Base-by-base conservation (phyloP, 1,284 basidiomycete species). In the Ustilago nuda region DNA sequence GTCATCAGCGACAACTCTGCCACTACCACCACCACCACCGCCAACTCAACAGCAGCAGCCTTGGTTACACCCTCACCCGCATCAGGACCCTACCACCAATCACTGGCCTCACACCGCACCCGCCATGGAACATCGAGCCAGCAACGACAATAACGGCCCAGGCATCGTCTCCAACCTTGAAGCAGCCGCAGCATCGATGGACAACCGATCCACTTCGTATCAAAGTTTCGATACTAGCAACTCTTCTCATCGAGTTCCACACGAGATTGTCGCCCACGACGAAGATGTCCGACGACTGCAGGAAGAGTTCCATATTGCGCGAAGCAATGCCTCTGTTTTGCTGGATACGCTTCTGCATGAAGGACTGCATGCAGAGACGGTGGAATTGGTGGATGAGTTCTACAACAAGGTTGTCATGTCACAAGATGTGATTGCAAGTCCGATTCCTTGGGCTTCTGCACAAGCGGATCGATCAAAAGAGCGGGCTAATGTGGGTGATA, bases 381-480 rank as follows among this genome's bases (percentile, higher is more conserved):
- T 23, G 4, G 53, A 61, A 23, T 27, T 72, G 23, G 48, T 78
- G 15, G 60, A 71, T 27, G 79, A 80, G 53, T 80, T 83, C 48
- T 64, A 72, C 30, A 32, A 19, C n/a, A 79, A 80, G 50, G 69
- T 77, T 8, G 32, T 61, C 11, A 23, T 58, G 7, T 75, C 76
- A 23, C 72, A 73, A n/a, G 73, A 79, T 30, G 53, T 80, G 50
- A 66, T 83, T 7, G 57, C 57, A 12, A 66, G 63, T 3, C 81
- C 80, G 58, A 77, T 83, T 12, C 64, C 66, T 1, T 83, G 81
- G 81, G 79, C 80, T 19, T 66, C 69, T 8, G 73, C 80, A 11
- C 73, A 79, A 48, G 81, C 73, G 5, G 76, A 76, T 41, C 67
- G 73, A 0, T 58, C 56, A n/a, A 43, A n/a, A 12, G 43, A 36